These are phyloP conservation scores for Gardenia jasminoides DNA, from an alignment of 257 asterid genomes.

Conservation along the genomic window DNA sequence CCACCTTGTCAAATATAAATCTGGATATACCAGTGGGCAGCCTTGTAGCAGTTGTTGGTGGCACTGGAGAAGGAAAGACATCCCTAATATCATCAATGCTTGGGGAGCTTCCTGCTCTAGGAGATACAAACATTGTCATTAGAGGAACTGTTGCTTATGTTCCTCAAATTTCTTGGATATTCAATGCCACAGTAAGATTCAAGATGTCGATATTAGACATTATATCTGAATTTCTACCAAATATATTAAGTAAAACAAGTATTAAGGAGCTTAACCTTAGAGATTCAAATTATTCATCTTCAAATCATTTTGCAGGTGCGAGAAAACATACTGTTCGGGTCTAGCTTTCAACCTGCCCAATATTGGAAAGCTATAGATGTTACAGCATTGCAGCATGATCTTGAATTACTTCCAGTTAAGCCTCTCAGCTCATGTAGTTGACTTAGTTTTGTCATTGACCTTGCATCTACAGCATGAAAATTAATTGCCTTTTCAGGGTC, in stretches of 20 bases:
- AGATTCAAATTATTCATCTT: not conserved
- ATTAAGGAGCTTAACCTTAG: not conserved
- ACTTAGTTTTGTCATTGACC: not conserved
- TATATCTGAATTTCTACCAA: not conserved
- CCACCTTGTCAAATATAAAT: slow-evolving; percentile 75
- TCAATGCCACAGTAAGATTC: slow-evolving; percentile 86
- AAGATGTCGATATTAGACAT: slow-evolving; percentile 2
- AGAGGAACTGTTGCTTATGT: slow-evolving; percentile 96
- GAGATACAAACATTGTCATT: slow-evolving; percentile 49
- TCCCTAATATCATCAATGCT: slow-evolving; percentile 96
- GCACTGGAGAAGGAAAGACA: slow-evolving; percentile 99
- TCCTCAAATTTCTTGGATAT: slow-evolving; percentile 98
- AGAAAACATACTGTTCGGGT: slow-evolving; percentile 88
- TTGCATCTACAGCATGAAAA: not conserved
- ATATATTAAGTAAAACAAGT: slow-evolving; percentile 5
- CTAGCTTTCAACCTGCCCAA: slow-evolving; percentile 52
- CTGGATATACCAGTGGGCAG: slow-evolving; percentile 87
- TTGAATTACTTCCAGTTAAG: slow-evolving; percentile 79
- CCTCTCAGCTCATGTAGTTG: slow-evolving; percentile 21
- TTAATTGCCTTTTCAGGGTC: slow-evolving; percentile 53
- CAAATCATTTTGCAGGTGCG: slow-evolving; percentile 54
- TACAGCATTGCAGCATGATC: slow-evolving; percentile 82
- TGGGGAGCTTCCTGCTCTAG: slow-evolving; percentile 87
- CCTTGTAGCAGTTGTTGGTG: slow-evolving; percentile 87
- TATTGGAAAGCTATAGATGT: slow-evolving; percentile 72